Evolutionary conservation across 2,329 filamentous ascomycete genomes (phyloP).

Genomic region (Talaromyces sp.): DNA sequence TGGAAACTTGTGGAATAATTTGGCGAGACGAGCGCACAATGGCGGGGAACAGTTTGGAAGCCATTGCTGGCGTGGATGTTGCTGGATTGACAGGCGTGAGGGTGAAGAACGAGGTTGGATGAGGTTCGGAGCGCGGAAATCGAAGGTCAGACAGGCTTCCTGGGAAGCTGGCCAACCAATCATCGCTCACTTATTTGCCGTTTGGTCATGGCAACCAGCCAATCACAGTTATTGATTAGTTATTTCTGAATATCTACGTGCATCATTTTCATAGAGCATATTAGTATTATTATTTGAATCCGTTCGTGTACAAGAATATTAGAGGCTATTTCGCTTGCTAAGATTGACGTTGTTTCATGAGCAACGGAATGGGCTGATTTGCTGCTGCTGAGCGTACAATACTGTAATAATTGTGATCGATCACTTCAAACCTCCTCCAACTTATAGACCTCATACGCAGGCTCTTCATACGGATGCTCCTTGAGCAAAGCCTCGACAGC

Average conservation of each 20-base stretch:
- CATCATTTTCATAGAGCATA: neutral
- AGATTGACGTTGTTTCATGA: neutral
- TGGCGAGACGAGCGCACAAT: constrained; percentile 65
- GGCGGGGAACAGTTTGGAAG: constrained; percentile 73
- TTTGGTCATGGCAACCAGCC: constrained; percentile 5
- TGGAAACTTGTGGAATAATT: constrained; percentile 57
- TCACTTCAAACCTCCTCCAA: constrained; percentile 36
- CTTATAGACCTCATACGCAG: constrained; percentile 42
- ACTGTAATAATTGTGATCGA: too few relatives aligned
- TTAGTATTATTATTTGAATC: neutral
- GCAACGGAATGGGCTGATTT: neutral
- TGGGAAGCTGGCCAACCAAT: constrained; percentile 30
- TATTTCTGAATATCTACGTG: neutral
- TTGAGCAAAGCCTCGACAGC: constrained; percentile 39
- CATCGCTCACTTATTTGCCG: constrained; percentile 29
- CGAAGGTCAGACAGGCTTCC: neutral
- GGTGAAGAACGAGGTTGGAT: neutral
- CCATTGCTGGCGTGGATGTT: constrained; percentile 53
- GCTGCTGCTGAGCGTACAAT: neutral
- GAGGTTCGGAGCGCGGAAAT: constrained; percentile 17
- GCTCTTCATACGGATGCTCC: constrained; percentile 45
- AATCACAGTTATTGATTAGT: constrained; percentile 7
- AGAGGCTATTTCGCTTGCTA: neutral
- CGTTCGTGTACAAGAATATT: too few relatives aligned
- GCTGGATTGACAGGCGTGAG: constrained; percentile 1